Evolutionary conservation across 2,329 filamentous ascomycete genomes (phyloP).

Genomic region (Botrytis squamosa): DNA sequence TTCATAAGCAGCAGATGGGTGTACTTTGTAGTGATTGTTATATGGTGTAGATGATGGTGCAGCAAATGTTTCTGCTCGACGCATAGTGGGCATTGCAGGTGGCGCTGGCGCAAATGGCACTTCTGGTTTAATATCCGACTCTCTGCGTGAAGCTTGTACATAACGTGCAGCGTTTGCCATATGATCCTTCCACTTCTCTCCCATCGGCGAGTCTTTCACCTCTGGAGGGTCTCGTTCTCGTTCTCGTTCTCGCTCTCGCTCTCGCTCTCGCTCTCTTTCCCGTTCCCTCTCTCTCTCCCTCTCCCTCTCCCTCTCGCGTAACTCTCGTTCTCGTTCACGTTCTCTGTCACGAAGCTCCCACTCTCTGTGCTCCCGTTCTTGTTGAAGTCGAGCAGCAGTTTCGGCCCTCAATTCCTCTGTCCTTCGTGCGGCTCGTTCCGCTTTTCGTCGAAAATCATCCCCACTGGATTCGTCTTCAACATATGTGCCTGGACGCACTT

Average conservation of each 20-base stretch:
- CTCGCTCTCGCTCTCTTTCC: conserved; percentile 1
- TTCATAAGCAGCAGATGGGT: conserved; percentile 21
- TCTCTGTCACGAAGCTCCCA: conserved; percentile 13
- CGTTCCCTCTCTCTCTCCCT: neutral
- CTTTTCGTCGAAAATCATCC: conserved; percentile 26
- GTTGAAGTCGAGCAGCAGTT: conserved; percentile 10
- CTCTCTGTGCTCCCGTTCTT: conserved; percentile 20
- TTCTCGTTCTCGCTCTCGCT: neutral
- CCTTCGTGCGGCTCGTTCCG: conserved; percentile 32
- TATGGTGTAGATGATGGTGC: conserved; percentile 27
- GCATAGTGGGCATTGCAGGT: conserved; percentile 28
- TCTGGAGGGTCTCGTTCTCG: conserved; percentile 12
- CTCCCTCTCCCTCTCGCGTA: neutral
- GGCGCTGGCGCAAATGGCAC: conserved; percentile 17
- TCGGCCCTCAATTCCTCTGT: conserved; percentile 31
- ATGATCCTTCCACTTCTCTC: conserved; percentile 33
- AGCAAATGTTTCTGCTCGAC: conserved; percentile 37
- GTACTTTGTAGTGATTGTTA: conserved; percentile 31
- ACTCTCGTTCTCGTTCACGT: neutral
- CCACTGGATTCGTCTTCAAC: conserved; percentile 36
- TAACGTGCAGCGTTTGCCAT: conserved; percentile 35
- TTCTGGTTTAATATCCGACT: conserved; percentile 21
- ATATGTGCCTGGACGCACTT: conserved; percentile 28
- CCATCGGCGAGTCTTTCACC: conserved; percentile 25
- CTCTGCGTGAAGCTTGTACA: conserved; percentile 36